A percentile compares a stretch with the other conserved stretches of the same genome.
These are phyloP conservation scores for Aspergillus alliaceus DNA, from an alignment of 2,329 filamentous ascomycete genomes.

Conservation along the genomic window DNA sequence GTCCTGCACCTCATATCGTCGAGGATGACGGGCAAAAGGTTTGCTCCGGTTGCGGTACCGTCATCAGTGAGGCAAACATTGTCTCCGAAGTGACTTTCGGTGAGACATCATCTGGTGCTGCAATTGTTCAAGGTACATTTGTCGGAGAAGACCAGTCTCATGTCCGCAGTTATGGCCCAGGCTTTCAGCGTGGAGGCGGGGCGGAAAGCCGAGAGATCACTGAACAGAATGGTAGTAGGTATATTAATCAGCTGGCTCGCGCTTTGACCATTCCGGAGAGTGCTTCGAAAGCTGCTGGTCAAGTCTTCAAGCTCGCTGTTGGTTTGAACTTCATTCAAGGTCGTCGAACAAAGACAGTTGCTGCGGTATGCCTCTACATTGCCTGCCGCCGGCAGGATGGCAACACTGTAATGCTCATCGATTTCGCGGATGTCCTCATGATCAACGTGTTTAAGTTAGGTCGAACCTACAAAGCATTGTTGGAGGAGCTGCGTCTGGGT, in stretches of 20 bases:
- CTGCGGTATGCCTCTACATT: conserved; percentile 87
- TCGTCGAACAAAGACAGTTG: conserved; percentile 78
- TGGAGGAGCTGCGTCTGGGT: conserved; percentile 56
- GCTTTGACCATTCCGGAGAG: conserved; percentile 54
- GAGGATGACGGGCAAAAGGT: conserved; percentile 53
- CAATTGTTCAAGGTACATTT: conserved; percentile 86
- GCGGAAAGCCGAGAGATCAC: conserved; percentile 52
- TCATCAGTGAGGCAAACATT: conserved; percentile 83
- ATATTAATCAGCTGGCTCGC: conserved; percentile 43
- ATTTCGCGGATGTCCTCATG: conserved; percentile 80
- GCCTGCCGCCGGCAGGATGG: conserved; percentile 77
- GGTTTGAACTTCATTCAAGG: conserved; percentile 80
- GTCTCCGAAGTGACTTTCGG: conserved; percentile 91
- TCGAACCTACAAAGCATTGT: conserved; percentile 80
- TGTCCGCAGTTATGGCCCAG: conserved; percentile 59
- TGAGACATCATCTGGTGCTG: conserved; percentile 80
- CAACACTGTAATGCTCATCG: conserved; percentile 90
- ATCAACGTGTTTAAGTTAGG: conserved; percentile 93
- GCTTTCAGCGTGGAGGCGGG: conserved; percentile 48
- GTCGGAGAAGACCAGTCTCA: conserved; percentile 83
- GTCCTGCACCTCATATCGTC: conserved; percentile 46
- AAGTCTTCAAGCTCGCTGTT: conserved; percentile 75
- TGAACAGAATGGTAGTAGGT: conserved; percentile 46
- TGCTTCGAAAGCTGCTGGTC: conserved; percentile 64
- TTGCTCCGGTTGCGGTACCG: conserved; percentile 80